A percentile compares a stretch with the other conserved stretches of the same genome.
These are phyloP conservation scores for Solanum pennellii DNA, from an alignment of 257 asterid genomes.

Conservation along the genomic window DNA sequence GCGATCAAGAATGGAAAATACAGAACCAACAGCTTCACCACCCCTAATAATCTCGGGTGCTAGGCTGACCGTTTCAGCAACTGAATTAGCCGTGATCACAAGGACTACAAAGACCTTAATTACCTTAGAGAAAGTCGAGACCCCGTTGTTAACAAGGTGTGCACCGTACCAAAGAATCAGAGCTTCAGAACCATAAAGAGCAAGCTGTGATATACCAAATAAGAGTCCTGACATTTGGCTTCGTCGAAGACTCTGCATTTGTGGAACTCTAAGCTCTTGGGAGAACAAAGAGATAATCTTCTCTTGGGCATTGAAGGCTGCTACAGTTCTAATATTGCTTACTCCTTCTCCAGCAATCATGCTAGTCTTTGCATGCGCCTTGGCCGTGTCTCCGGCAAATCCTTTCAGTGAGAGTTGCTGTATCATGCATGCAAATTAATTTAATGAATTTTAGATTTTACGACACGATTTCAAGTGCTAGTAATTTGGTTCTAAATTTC, in stretches of 20 bases:
- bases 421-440: neutral
- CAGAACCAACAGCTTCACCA: conserved; percentile 94
- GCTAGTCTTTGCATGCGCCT: conserved; percentile 94
- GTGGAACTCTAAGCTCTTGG: conserved; percentile 73
- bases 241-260: conserved; percentile 52
- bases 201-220: conserved; percentile 92
- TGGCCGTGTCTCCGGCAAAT: conserved; percentile 97
- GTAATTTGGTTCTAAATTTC: neutral
- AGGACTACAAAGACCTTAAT: conserved; percentile 88
- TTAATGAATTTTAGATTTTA: neutral
- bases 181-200: conserved; percentile 94
- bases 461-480: neutral
- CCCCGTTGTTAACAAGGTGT: conserved; percentile 68
- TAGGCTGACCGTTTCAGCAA: conserved; percentile 89
- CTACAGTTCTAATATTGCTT: conserved; percentile 93
- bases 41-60: conserved; percentile 95
- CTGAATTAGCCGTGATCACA: conserved; percentile 88
- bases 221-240: conserved; percentile 68
- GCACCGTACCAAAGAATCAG: conserved; percentile 89
- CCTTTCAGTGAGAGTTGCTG: conserved; percentile 98
- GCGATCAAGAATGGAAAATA: conserved; percentile 80
- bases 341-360: conserved; percentile 99
- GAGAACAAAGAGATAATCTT: conserved; percentile 60
- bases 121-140: conserved; percentile 85
- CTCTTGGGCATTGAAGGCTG: conserved; percentile 89